Base-by-base conservation (phyloP, 371 early-diverging fungal genomes). In the Parasitella parasitica region DNA sequence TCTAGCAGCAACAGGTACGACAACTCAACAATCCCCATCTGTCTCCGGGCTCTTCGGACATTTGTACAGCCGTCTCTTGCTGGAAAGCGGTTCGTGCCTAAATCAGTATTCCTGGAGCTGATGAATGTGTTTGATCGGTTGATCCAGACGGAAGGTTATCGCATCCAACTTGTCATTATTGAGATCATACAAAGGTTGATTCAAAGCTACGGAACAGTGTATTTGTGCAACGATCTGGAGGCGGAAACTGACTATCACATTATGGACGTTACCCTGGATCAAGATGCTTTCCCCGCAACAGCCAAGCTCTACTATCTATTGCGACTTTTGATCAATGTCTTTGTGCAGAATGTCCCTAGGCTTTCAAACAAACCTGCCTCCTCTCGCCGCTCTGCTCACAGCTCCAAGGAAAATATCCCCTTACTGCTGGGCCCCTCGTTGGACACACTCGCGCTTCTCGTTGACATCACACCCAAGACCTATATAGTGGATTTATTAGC, bases 81-180 rank as follows among this genome's bases (percentile, higher is more conserved):
- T 13, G 80, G 81, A 6, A 55, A 66, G 15, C 48, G 69, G 11
- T 78, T 82, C 61, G 55, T 82, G 8, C 71, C 77, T 11, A 75
- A 88, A 67, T 75, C 79, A 1, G 67, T 89, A 7, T 89, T 84
- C 58, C 59, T 83, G 35, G 91, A 91, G 37, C 48, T 89, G 15
- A 71, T 88, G 67, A 79, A 77, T 34, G 82, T 89, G 2, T 83
- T 89, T 67, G 89, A 89, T 57, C 74, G 88, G 2, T 65, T 81
- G n/a, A 71, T 81, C 15, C 82, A 81, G 56, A 82, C 82, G 3
- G 84, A 84, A 61, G 79, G 82, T 7, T 73, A 72, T 57, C 62
- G 64, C 16, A 72, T 78, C 20, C 82, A 84, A 52, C 51, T 67
- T 8, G 70, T 76, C 15, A 82, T 84, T 52, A 71, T 84, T 22